phyloP scores from a whole-genome alignment of 2,329 filamentous ascomycete species.

The Fonsecaea nubica region DNA sequence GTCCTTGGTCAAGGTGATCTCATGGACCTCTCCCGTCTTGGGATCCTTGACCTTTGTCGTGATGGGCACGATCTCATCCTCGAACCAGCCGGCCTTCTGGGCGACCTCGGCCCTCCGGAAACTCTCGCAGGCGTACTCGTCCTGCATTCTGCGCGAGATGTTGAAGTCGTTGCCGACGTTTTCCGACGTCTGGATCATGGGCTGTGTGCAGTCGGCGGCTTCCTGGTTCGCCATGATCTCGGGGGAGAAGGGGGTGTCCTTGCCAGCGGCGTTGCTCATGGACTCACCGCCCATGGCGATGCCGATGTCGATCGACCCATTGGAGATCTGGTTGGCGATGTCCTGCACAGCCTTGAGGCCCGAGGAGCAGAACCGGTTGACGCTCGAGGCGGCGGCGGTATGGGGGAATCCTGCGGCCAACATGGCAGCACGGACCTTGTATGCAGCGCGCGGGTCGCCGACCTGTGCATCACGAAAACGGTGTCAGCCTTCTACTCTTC shows the following conservation, averaged over 20 bases:
- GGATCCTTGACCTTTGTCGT: conserved; percentile 80
- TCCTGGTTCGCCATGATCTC: conserved; percentile 78
- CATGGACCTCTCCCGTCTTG: conserved; percentile 77
- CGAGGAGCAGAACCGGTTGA: conserved; percentile 97
- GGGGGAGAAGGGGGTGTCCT: conserved; percentile 78
- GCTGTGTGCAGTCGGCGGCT: conserved; percentile 82
- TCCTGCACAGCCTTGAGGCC: conserved; percentile 95
- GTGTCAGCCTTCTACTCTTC: conserved; percentile 2
- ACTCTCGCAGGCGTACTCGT: conserved; percentile 83
- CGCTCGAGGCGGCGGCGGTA: conserved; percentile 77
- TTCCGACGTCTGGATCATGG: conserved; percentile 98
- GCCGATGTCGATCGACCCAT: conserved; percentile 83
- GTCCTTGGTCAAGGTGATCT: conserved; percentile 80
- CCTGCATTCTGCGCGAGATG: conserved; percentile 79
- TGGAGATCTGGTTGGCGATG: conserved; percentile 84
- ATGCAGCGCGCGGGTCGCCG: conserved; percentile 82
- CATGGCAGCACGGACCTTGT: conserved; percentile 86
- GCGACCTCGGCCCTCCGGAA: conserved; percentile 86
- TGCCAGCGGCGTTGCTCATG: conserved; percentile 71
- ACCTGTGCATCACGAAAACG: conserved; percentile 58
- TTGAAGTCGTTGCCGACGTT: conserved; percentile 93
- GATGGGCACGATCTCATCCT: conserved; percentile 93
- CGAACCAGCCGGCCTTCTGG: conserved; percentile 88
- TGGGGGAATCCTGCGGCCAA: conserved; percentile 94
- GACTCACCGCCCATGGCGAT: conserved; percentile 86